Evolutionary conservation across 306 rosid genomes (phyloP).

Genomic region (Begonia masoniana): DNA sequence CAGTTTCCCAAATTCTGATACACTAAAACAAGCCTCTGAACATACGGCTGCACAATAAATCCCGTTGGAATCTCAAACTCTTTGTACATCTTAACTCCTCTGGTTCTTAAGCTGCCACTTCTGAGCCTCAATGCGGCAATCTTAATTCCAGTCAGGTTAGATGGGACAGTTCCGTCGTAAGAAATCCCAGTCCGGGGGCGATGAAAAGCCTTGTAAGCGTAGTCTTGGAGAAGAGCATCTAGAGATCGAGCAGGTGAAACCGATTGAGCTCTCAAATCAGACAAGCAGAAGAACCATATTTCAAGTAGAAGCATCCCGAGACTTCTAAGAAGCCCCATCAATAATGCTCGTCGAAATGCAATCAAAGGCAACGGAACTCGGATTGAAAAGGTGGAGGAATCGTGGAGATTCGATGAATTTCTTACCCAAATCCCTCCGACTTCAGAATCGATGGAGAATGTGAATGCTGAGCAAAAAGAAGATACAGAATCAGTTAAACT

Average conservation of each 20-base stretch:
- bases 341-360: no score
- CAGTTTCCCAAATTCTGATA: slow-evolving; percentile 64
- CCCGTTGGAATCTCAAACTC: slow-evolving; percentile 52
- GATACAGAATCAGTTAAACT: no score
- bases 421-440: no score
- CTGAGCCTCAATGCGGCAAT: slow-evolving; percentile 32
- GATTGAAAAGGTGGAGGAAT: no score
- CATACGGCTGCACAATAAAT: slow-evolving; percentile 38
- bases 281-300: slow-evolving; percentile 29
- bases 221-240: slow-evolving; percentile 27
- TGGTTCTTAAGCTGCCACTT: slow-evolving; percentile 71
- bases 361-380: no score
- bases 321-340: slow-evolving; percentile 53
- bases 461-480: no score
- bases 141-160: slow-evolving; percentile 24
- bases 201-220: slow-evolving; percentile 22
- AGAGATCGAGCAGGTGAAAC: slow-evolving; percentile 15
- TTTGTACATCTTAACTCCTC: slow-evolving; percentile 39
- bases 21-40: slow-evolving; percentile 64
- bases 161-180: slow-evolving; percentile 16
- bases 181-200: slow-evolving; percentile 21
- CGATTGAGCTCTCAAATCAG: slow-evolving; percentile 11
- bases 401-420: no score
- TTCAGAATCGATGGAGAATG: no score
- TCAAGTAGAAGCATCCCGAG: slow-evolving; percentile 32